phyloP scores from a whole-genome alignment of 768 basidiomycete genomes.

The Pleurotus tuoliensis region DNA sequence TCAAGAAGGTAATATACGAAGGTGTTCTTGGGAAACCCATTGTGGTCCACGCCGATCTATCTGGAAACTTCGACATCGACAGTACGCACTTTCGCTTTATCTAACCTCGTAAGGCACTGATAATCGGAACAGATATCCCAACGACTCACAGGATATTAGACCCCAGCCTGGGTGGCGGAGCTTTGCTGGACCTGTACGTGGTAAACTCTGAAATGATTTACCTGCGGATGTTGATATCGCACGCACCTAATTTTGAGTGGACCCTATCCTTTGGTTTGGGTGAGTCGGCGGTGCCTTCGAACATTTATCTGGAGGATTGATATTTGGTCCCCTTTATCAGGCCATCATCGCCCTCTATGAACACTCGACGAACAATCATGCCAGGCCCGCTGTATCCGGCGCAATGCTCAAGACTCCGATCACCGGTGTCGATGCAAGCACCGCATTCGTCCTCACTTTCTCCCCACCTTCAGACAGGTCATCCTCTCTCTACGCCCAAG shows the following conservation, averaged over 20 bases:
- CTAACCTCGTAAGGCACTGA: background rate
- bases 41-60: constrained; percentile 72
- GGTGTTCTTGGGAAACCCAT: constrained; percentile 66
- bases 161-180: constrained; percentile 78
- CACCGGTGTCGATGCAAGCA: constrained; percentile 77
- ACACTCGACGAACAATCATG: constrained; percentile 64
- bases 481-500: constrained; percentile 63
- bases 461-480: constrained; percentile 17
- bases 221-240: background rate
- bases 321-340: constrained; percentile 27
- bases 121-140: constrained; percentile 47
- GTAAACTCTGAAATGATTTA: background rate
- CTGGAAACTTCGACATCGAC: constrained; percentile 61
- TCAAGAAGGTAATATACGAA: constrained; percentile 59
- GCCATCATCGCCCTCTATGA: constrained; percentile 78
- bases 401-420: constrained; percentile 75
- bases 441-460: constrained; percentile 73
- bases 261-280: constrained; percentile 82
- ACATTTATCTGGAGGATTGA: too few species aligned
- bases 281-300: constrained; percentile 22
- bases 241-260: constrained; percentile 40
- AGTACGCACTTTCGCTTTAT: constrained; percentile 37
- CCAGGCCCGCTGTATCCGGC: constrained; percentile 58
- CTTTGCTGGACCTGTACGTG: constrained; percentile 75
- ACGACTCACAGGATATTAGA: constrained; percentile 74